Conservation (phyloP, 2,329 filamentous ascomycete species). For the Amesomyces nigricolor region DNA sequence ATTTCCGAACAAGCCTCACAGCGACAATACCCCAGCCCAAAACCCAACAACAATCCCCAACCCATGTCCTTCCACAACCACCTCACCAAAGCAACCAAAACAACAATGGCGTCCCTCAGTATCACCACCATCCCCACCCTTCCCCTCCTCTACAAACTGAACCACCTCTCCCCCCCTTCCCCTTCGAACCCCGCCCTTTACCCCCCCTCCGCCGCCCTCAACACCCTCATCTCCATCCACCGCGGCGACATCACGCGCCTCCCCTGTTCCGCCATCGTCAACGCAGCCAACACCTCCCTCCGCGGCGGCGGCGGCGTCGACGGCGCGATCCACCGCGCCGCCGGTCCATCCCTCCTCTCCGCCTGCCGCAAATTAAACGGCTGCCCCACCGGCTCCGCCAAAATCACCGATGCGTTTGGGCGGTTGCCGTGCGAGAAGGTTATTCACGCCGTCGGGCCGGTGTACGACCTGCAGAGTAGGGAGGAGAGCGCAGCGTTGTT, state of each 20-base stretch:
- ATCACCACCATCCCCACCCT: slow-evolving; percentile 57
- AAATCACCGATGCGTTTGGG: slow-evolving; percentile 71
- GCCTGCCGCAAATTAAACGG: slow-evolving; percentile 70
- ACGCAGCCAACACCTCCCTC: slow-evolving; percentile 77
- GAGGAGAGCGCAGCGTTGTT: slow-evolving; percentile 45
- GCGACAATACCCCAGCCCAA: neutral
- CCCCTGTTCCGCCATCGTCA: slow-evolving; percentile 73
- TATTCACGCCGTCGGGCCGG: slow-evolving; percentile 86
- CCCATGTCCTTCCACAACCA: slow-evolving; percentile 12
- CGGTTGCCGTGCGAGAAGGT: slow-evolving; percentile 68
- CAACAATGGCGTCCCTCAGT: slow-evolving; percentile 36
- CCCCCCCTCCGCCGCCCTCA: slow-evolving; percentile 49
- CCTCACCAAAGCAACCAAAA: slow-evolving; percentile 32
- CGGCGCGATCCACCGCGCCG: slow-evolving; percentile 78
- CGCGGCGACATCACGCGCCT: slow-evolving; percentile 78
- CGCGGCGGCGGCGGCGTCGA: slow-evolving; percentile 88
- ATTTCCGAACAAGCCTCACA: neutral
- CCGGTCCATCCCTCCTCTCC: slow-evolving; percentile 59
- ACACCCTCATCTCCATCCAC: slow-evolving; percentile 65
- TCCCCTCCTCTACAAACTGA: slow-evolving; percentile 32
- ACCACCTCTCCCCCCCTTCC: slow-evolving; percentile 1
- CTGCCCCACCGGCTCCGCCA: slow-evolving; percentile 71
- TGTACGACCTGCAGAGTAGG: slow-evolving; percentile 51
- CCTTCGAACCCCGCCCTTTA: slow-evolving; percentile 15
- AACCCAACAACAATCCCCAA: neutral